phyloP scores from a whole-genome alignment of 1,284 basidiomycete species.

The Salmacisia buchloeana region DNA sequence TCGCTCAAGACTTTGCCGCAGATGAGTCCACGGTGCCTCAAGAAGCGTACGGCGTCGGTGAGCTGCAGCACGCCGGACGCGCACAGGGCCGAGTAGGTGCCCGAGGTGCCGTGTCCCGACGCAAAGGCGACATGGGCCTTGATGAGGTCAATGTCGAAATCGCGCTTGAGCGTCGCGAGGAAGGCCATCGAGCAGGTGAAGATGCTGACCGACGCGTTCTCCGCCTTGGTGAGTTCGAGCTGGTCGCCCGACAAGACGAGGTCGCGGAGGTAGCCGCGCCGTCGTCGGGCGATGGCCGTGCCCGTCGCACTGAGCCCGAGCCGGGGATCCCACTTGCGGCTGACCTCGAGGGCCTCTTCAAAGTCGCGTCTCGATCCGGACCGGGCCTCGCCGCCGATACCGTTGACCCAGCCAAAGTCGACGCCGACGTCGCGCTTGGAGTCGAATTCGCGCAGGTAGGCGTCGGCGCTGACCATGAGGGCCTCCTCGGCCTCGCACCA shows the following conservation, averaged over 20 bases:
- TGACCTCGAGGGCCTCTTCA: conserved; percentile 37
- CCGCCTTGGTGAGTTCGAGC: conserved; percentile 41
- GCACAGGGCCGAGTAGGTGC: conserved; percentile 41
- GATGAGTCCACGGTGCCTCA: conserved; percentile 42
- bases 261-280: conserved; percentile 26
- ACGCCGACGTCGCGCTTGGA: neutral
- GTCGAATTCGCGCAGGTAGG: conserved; percentile 19
- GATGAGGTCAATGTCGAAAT: conserved; percentile 42
- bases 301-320: conserved; percentile 25
- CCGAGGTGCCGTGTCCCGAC: conserved; percentile 43
- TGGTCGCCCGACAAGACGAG: conserved; percentile 41
- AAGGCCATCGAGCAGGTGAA: conserved; percentile 43
- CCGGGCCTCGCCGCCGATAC: neutral
- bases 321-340: conserved; percentile 22
- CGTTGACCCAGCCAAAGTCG: neutral
- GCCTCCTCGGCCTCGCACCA: conserved; percentile 46
- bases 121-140: conserved; percentile 37
- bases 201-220: conserved; percentile 46
- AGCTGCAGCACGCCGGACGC: conserved; percentile 30
- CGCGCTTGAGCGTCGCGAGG: conserved; percentile 39
- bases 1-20: conserved; percentile 29
- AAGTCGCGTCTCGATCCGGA: conserved; percentile 16
- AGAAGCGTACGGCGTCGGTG: conserved; percentile 36
- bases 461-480: conserved; percentile 31
- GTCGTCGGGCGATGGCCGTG: conserved; percentile 20